Percentiles rank a stretch among this genome's conserved stretches.
Evolutionary conservation across 1,284 basidiomycete species (phyloP).

Genomic region (Schizophyllum amplum): DNA sequence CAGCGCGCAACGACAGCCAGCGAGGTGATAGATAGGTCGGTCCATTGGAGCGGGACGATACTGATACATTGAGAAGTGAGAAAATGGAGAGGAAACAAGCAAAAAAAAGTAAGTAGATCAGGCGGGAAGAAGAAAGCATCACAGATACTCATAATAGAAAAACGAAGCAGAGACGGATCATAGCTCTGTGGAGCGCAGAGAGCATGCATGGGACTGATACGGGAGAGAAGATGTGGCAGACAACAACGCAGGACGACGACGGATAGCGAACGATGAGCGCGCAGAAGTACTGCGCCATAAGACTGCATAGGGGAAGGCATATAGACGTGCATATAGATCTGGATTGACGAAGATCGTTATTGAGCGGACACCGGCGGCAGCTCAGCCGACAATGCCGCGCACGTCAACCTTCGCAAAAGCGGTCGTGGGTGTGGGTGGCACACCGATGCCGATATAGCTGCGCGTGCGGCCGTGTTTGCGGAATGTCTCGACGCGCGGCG

Average conservation of each 20-base stretch:
- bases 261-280: not conserved
- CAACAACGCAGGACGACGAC: not conserved
- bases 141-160: not conserved
- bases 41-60: not conserved
- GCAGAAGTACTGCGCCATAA: not conserved
- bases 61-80: not conserved
- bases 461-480: slow-evolving; percentile 55
- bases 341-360: not conserved
- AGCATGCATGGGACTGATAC: not conserved
- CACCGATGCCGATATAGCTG: slow-evolving; percentile 63
- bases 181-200: not conserved
- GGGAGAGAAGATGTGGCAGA: too few relatives aligned
- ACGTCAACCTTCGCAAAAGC: slow-evolving; percentile 76
- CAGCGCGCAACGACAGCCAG: not conserved
- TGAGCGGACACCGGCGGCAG: not conserved
- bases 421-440: slow-evolving; percentile 68
- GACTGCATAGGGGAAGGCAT: not conserved
- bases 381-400: slow-evolving; percentile 55
- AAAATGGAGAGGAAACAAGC: not conserved
- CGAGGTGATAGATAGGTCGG: not conserved
- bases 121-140: not conserved
- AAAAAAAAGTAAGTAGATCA: not conserved
- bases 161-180: not conserved
- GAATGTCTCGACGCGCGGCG: slow-evolving; percentile 69
- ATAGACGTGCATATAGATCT: not conserved